Evolutionary conservation across 176 grass and related monocot genomes (phyloP).

Genomic region (Avena insularis): DNA sequence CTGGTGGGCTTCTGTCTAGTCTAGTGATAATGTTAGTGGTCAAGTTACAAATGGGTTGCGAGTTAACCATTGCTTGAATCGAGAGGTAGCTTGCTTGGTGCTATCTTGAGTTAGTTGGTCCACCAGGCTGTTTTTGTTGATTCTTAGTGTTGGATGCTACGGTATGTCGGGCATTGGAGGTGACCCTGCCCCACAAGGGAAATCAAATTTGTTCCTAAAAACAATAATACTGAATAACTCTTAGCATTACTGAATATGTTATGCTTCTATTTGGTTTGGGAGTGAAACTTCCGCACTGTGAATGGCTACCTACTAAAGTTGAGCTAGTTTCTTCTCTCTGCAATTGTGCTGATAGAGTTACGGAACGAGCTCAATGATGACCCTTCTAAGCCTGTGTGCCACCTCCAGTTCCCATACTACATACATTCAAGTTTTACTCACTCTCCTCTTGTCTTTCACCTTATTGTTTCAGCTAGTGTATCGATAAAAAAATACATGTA

Average conservation of each 20-base stretch:
- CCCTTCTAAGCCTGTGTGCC: neutral
- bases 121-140: constrained; percentile 1
- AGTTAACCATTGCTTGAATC: neutral
- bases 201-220: neutral
- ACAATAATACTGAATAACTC: neutral
- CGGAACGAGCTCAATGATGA: too few species aligned
- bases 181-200: neutral
- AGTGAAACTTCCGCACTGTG: neutral
- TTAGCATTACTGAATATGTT: neutral
- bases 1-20: neutral
- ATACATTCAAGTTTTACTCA: neutral
- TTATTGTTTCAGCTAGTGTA: neutral
- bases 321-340: neutral
- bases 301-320: neutral
- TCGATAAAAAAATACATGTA: neutral
- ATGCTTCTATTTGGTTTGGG: neutral
- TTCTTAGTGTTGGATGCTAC: constrained; percentile 7
- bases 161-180: constrained; percentile 5
- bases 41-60: neutral
- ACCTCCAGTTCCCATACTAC: neutral
- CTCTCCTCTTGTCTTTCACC: neutral
- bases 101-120: neutral
- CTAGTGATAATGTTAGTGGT: neutral
- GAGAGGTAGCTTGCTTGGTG: neutral
- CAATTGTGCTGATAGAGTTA: neutral